Conservation (phyloP, 768 basidiomycete genomes). For the Trametes gibbosa region DNA sequence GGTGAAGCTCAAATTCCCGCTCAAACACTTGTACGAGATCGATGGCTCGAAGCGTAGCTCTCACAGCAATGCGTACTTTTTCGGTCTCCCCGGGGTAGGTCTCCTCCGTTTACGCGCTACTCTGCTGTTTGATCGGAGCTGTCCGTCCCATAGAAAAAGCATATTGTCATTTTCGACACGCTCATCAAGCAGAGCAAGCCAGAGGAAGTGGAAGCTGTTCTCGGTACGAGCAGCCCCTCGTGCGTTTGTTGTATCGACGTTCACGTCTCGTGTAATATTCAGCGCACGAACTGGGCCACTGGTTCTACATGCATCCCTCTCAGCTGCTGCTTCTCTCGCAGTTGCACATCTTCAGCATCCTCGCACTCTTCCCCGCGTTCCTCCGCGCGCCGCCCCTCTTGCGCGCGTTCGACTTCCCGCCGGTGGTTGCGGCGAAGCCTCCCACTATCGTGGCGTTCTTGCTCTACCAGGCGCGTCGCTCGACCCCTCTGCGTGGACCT, state of each 20-base stretch:
- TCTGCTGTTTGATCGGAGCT: no score
- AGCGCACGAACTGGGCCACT: slow-evolving; percentile 97
- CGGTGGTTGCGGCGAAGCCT: slow-evolving; percentile 56
- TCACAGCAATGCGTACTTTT: slow-evolving; percentile 98
- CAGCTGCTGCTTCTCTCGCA: slow-evolving; percentile 87
- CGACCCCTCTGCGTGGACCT: neutral
- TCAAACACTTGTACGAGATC: slow-evolving; percentile 94
- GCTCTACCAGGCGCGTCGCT: slow-evolving; percentile 62
- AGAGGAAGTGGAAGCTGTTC: slow-evolving; percentile 95
- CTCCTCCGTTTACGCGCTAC: no score
- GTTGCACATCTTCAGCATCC: slow-evolving; percentile 81
- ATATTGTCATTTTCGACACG: slow-evolving; percentile 97
- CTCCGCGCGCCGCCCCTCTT: slow-evolving; percentile 76
- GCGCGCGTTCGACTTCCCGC: slow-evolving; percentile 76
- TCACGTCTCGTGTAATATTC: no score
- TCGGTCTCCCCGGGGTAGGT: slow-evolving; percentile 89
- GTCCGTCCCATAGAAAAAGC: slow-evolving; percentile 60
- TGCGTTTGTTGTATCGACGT: no score
- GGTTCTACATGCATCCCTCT: slow-evolving; percentile 88
- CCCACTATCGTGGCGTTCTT: slow-evolving; percentile 86
- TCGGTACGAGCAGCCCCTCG: no score
- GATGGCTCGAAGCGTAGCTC: slow-evolving; percentile 95
- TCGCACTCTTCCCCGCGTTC: slow-evolving; percentile 89
- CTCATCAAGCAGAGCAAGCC: slow-evolving; percentile 88
- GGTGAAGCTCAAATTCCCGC: slow-evolving; percentile 81